A percentile compares a stretch with the other conserved stretches of the same genome.
Evolutionary conservation across 345 rosid genomes (phyloP).

Genomic region (Aurinia saxatilis): DNA sequence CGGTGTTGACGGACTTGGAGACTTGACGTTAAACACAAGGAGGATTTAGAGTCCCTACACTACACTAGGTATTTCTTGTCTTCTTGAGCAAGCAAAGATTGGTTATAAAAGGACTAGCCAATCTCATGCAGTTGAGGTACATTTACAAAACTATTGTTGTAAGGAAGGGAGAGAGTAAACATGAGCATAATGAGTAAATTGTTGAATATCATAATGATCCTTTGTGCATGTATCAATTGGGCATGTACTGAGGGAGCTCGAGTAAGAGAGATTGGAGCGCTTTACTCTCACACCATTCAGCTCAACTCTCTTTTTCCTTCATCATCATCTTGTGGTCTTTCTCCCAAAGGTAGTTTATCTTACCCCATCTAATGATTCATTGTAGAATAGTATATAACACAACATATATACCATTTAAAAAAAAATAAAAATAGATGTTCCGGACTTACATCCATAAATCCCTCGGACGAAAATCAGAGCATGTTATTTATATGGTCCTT

Average conservation of each 20-base stretch:
- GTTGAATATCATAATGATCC: not conserved
- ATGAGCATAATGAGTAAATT: not conserved
- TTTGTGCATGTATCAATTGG: constrained; percentile 8
- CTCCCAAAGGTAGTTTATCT: constrained; percentile 29
- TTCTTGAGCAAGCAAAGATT: not conserved
- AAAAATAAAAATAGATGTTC: no score
- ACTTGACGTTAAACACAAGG: no score
- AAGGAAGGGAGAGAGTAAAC: not conserved
- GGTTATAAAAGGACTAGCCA: constrained; percentile 1
- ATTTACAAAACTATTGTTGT: not conserved
- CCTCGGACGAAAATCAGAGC: no score
- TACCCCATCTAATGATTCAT: not conserved
- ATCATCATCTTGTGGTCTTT: constrained; percentile 33
- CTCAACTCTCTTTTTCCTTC: constrained; percentile 39
- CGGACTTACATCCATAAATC: no score
- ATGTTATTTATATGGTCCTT: no score
- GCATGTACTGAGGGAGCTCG: constrained; percentile 1
- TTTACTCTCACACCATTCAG: constrained; percentile 22
- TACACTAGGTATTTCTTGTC: no score
- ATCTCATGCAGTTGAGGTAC: not conserved
- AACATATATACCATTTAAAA: no score
- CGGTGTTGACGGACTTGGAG: no score
- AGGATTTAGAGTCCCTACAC: no score
- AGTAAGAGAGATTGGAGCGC: not conserved
- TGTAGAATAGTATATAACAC: not conserved